Conservation (phyloP, 768 basidiomycete species). For the Boletus sp. region DNA sequence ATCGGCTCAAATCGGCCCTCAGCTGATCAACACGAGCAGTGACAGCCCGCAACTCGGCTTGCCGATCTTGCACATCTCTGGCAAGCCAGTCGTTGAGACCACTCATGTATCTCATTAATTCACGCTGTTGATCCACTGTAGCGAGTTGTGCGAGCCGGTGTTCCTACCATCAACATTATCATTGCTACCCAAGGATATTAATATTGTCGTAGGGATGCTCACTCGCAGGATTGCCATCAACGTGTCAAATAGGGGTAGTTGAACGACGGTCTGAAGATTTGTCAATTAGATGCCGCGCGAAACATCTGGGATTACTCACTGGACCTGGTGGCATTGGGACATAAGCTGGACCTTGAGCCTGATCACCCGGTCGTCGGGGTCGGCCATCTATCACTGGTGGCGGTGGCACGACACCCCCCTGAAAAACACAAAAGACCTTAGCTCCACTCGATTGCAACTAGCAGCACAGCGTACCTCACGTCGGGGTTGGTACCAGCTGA, state of each 20-base stretch:
- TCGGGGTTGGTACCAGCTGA: conserved; percentile 25
- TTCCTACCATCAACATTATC: conserved; percentile 45
- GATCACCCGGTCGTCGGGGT: conserved; percentile 22
- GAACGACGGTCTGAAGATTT: conserved; percentile 49
- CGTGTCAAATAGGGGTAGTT: conserved; percentile 65
- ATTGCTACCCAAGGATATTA: not conserved
- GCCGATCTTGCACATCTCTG: conserved; percentile 75
- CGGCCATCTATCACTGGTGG: conserved; percentile 21
- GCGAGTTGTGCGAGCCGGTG: conserved; percentile 71
- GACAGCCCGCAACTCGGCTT: conserved; percentile 66
- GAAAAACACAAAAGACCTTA: not conserved
- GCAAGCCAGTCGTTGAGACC: conserved; percentile 76
- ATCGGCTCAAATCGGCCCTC: conserved; percentile 41
- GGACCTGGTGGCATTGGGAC: conserved; percentile 50
- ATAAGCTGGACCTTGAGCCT: conserved; percentile 31
- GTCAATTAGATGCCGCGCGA: not conserved
- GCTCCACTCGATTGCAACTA: not conserved
- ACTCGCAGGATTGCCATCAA: conserved; percentile 69
- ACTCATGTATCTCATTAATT: conserved; percentile 76
- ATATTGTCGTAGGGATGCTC: conserved; percentile 23
- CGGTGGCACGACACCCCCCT: conserved; percentile 25
- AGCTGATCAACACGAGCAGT: conserved; percentile 56
- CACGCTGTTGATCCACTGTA: conserved; percentile 74
- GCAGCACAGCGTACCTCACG: conserved; percentile 15
- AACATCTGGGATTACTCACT: conserved; percentile 35